Evolutionary conservation across 139 green algal species (phyloP).

Genomic region (Coelastrella sp.): DNA sequence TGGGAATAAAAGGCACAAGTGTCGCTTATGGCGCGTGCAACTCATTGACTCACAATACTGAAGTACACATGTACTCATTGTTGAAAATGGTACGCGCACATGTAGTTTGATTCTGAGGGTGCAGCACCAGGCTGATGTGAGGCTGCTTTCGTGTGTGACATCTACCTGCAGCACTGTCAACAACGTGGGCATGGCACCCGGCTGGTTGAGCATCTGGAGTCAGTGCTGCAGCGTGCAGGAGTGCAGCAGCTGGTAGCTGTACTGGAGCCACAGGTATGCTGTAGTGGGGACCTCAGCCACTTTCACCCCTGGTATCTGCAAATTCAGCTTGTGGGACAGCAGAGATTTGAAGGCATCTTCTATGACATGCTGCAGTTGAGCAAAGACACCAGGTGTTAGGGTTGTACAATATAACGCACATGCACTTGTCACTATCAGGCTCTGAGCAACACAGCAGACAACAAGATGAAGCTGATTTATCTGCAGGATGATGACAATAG

Average conservation of each 20-base stretch:
- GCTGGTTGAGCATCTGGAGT: slow-evolving; percentile 34
- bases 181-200: slow-evolving; percentile 8
- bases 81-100: not conserved
- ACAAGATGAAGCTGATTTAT: too few species aligned
- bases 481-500: not conserved
- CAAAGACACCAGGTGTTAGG: too few species aligned
- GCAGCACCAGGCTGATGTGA: not conserved
- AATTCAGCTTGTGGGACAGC: too few species aligned
- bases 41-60: too few species aligned
- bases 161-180: slow-evolving; percentile 3
- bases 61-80: not conserved
- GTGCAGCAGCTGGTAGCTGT: slow-evolving; percentile 39
- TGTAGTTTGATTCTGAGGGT: not conserved
- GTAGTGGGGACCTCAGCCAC: too few species aligned
- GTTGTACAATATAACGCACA: too few species aligned
- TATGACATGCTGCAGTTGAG: too few species aligned
- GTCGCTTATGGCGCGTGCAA: too few species aligned
- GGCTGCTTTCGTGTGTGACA: not conserved
- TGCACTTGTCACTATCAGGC: not conserved
- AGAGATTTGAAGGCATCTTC: too few species aligned
- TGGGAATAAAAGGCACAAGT: too few species aligned
- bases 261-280: slow-evolving; percentile 24
- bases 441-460: too few species aligned
- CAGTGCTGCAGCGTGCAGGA: slow-evolving; percentile 5
- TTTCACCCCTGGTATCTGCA: too few species aligned